phyloP scores from a whole-genome alignment of 805 yeast species.

The Ogataea angusta region DNA sequence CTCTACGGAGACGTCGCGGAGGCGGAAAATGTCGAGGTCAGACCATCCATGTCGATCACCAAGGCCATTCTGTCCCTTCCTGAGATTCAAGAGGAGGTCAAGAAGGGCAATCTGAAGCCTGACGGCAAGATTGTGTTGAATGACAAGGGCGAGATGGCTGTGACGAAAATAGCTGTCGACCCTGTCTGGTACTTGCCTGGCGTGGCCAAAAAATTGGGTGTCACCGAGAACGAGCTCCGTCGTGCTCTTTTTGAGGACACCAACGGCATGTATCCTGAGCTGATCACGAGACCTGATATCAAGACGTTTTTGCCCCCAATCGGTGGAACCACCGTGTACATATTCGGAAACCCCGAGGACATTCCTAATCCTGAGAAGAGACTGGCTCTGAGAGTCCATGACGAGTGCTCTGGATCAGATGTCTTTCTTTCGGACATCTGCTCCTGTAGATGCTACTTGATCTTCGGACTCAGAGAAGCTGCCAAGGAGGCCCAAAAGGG shows the following conservation, averaged over 20 bases:
- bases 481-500: slow-evolving; percentile 67
- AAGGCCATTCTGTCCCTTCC: slow-evolving; percentile 61
- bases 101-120: slow-evolving; percentile 48
- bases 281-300: slow-evolving; percentile 64
- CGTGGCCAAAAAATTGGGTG: slow-evolving; percentile 59
- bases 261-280: slow-evolving; percentile 69
- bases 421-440: slow-evolving; percentile 68
- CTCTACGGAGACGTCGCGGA: slow-evolving; percentile 43
- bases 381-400: slow-evolving; percentile 61
- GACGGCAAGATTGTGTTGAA: slow-evolving; percentile 63
- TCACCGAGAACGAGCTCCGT: slow-evolving; percentile 53
- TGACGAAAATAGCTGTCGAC: slow-evolving; percentile 63
- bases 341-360: slow-evolving; percentile 57
- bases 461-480: slow-evolving; percentile 65
- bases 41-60: slow-evolving; percentile 65
- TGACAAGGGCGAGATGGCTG: slow-evolving; percentile 57
- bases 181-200: slow-evolving; percentile 74
- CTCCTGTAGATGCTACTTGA: slow-evolving; percentile 65
- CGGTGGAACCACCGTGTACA: slow-evolving; percentile 65
- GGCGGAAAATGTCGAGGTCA: slow-evolving; percentile 50
- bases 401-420: slow-evolving; percentile 69
- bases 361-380: slow-evolving; percentile 49
- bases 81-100: slow-evolving; percentile 56
- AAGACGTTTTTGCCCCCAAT: slow-evolving; percentile 66
- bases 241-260: slow-evolving; percentile 64